These are phyloP conservation scores for Aaosphaeria pasadenensis DNA, from an alignment of 2,329 filamentous ascomycete genomes.

Conservation along the genomic window DNA sequence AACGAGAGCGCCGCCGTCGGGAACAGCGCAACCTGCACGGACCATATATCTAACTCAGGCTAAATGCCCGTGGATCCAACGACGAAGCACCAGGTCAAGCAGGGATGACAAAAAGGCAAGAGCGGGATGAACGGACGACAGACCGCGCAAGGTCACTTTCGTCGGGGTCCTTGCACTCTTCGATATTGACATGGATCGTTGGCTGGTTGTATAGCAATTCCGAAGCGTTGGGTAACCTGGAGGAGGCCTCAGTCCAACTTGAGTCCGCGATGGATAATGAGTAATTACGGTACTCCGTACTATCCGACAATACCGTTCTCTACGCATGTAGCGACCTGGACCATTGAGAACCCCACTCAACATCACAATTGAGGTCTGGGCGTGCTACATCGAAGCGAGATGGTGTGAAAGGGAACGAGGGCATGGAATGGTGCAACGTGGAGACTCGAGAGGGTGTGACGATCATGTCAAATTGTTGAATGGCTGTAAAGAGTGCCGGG, in stretches of 20 bases:
- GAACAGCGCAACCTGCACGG: constrained; percentile 3
- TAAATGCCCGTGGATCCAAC: constrained; percentile 26
- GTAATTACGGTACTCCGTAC: too few relatives aligned
- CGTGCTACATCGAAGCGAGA: too few relatives aligned
- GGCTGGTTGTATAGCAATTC: constrained; percentile 20
- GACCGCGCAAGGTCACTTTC: constrained; percentile 23
- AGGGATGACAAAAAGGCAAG: constrained; percentile 25
- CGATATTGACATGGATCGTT: too few relatives aligned
- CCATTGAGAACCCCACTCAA: too few relatives aligned
- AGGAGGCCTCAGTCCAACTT: too few relatives aligned
- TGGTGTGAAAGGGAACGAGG: too few relatives aligned
- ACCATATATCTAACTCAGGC: constrained; percentile 29
- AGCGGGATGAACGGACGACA: constrained; percentile 36
- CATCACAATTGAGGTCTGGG: too few relatives aligned
- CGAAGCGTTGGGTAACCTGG: constrained; percentile 13
- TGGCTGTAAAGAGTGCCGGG: neutral
- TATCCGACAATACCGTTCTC: too few relatives aligned
- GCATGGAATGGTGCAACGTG: constrained; percentile 29
- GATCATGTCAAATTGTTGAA: constrained; percentile 33
- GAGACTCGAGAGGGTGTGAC: constrained; percentile 36
- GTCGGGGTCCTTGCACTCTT: too few relatives aligned
- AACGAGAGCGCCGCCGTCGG: neutral
- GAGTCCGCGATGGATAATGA: too few relatives aligned
- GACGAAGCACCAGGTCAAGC: constrained; percentile 12
- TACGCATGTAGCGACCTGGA: too few relatives aligned